Base-by-base conservation (phyloP, 163 green algal species). In the Scenedesmus sp. region DNA sequence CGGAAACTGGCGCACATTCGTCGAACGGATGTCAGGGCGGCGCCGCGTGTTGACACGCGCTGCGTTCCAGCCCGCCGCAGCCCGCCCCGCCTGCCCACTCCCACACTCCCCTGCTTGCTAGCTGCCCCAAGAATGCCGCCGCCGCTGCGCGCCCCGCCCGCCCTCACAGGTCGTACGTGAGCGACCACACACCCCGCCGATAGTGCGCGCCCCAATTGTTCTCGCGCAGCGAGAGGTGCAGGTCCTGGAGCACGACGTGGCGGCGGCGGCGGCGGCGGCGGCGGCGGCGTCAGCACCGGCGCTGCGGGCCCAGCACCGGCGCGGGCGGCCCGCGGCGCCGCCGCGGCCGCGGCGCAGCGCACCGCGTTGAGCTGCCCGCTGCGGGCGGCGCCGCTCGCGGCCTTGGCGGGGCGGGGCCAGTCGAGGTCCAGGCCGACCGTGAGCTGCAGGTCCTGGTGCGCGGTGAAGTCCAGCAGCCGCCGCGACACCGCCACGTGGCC, bases 371-470 rank as follows among this genome's bases (percentile, higher is more conserved):
- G 73, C 58, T 67, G 66, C 34, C 60, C 62, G 73, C 48, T 73
- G 62, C 72, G 18, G 45, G 14, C 14, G 26, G 57, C 36, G 13
- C 60, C 73, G 4, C n/a, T 29, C 51, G 70, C 70, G 20, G n/a
- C 71, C 56, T 71, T 71, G 4, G 56, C 44, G 54, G 70, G 76
- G 34, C 51, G 42, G 1, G 60, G 63, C 77, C 70, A 85, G 64
- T 84, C 77, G 56, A 87, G 60, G 28, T 83, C 76, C 4, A 87
- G 28, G 15, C 81, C 81, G 20, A 48, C 76, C 26, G 47, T 28
- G n/a, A 86, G 63, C 70, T 83, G 60, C 36, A 86, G 66, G 63
- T 86, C 81, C 44, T 86, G 75, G 2, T 83, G 82, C 36, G 57
- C 31, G 1, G 82, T 87, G 82, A 87, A 87, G 71, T 75, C 54